Conservation (phyloP, 1,284 basidiomycete genomes). For the Apiotrichum domesticum region DNA sequence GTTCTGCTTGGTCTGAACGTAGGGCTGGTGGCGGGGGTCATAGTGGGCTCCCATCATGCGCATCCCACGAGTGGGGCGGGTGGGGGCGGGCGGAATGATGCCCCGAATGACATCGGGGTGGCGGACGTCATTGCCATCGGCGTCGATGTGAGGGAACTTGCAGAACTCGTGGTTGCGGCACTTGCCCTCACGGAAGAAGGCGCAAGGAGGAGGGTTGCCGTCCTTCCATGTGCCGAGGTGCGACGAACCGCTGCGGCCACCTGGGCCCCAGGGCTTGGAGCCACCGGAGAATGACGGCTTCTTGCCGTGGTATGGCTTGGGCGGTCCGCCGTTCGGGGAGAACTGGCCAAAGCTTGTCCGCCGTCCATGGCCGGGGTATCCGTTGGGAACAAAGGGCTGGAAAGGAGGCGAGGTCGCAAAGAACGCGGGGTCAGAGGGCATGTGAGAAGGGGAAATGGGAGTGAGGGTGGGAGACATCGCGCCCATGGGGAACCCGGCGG, state of each 20-base stretch:
- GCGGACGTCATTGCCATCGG: conserved; percentile 42
- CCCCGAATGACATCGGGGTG: conserved; percentile 46
- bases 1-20: conserved; percentile 6
- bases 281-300: conserved; percentile 44
- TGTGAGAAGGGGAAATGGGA: conserved; percentile 28
- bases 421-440: conserved; percentile 36
- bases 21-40: conserved; percentile 31
- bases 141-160: conserved; percentile 46
- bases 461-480: conserved; percentile 34
- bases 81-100: conserved; percentile 35
- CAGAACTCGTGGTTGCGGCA: conserved; percentile 47
- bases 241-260: conserved; percentile 16
- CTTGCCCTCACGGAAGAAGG: conserved; percentile 45
- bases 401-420: conserved; percentile 36
- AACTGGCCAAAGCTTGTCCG: conserved; percentile 18
- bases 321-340: conserved; percentile 14
- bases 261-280: conserved; percentile 27
- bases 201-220: conserved; percentile 45
- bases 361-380: conserved; percentile 8
- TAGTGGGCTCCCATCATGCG: conserved; percentile 21
- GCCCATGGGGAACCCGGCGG: conserved; percentile 8
- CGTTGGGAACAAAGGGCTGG: conserved; percentile 22
- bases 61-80: conserved; percentile 23
- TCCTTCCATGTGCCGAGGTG: conserved; percentile 44
- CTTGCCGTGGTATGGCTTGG: conserved; percentile 32